Percentiles rank a stretch among this genome's conserved stretches.
These are phyloP conservation scores for Volvox reticuliferus DNA, from an alignment of 139 green algal species.

Conservation along the genomic window DNA sequence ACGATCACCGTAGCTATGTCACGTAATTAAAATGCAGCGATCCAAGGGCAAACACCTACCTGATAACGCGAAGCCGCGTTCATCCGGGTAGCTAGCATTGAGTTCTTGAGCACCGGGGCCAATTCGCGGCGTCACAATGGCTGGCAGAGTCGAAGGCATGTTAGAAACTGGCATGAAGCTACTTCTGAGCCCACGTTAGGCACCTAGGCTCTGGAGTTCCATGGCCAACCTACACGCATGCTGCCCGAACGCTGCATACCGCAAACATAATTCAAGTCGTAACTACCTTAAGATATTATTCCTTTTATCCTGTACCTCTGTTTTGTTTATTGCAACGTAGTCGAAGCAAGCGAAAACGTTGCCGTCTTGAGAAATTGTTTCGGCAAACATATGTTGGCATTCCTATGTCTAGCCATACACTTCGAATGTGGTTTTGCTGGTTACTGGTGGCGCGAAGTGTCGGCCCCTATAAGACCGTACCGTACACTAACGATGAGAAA, in stretches of 20 bases:
- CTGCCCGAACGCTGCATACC: background rate
- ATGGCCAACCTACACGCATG: constrained; percentile 4
- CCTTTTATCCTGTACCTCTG: background rate
- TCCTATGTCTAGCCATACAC: background rate
- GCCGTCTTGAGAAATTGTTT: too few relatives aligned
- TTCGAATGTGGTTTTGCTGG: too few relatives aligned
- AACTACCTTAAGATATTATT: background rate
- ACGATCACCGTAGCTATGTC: too few relatives aligned
- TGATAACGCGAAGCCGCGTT: constrained; percentile 23
- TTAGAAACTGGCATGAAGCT: background rate
- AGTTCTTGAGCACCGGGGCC: background rate
- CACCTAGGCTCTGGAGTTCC: background rate
- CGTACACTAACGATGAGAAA: too few relatives aligned
- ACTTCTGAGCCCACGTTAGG: background rate
- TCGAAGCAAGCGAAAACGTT: background rate
- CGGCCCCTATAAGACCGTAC: too few relatives aligned
- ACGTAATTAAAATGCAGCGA: background rate
- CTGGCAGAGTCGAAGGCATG: constrained; percentile 28
- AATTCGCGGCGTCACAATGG: background rate
- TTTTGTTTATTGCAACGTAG: background rate
- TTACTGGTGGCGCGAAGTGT: too few relatives aligned
- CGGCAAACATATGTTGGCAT: background rate
- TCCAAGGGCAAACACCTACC: background rate
- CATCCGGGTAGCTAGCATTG: background rate
- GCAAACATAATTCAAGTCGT: background rate